Conservation (phyloP, 345 rosid genomes). For the Euclidium syriacum region DNA sequence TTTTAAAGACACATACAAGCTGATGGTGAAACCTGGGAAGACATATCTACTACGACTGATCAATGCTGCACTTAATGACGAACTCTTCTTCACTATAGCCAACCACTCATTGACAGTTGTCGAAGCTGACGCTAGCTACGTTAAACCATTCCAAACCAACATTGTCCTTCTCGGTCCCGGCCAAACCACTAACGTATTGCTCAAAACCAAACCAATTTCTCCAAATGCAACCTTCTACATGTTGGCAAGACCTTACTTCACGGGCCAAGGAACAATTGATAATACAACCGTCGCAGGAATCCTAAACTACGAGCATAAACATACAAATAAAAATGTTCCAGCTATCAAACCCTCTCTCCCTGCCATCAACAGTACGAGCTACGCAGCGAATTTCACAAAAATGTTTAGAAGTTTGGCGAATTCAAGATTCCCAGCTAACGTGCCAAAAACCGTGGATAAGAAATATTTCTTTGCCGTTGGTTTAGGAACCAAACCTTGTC, state of each 20-base stretch:
- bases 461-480: slow-evolving; percentile 55
- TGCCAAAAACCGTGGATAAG: slow-evolving; percentile 46
- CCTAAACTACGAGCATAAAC: slow-evolving; percentile 44
- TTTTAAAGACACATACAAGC: slow-evolving; percentile 54
- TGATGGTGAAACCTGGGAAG: slow-evolving; percentile 61
- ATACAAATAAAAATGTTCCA: slow-evolving; percentile 6
- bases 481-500: slow-evolving; percentile 57
- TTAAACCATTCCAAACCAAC: slow-evolving; percentile 64
- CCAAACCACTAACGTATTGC: slow-evolving; percentile 68
- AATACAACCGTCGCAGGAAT: slow-evolving; percentile 62
- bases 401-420: slow-evolving; percentile 52
- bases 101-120: slow-evolving; percentile 60
- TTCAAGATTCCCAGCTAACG: slow-evolving; percentile 48
- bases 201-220: slow-evolving; percentile 46
- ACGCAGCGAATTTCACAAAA: slow-evolving; percentile 40
- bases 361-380: slow-evolving; percentile 46
- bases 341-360: slow-evolving; percentile 50
- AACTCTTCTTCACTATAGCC: slow-evolving; percentile 72
- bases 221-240: slow-evolving; percentile 55
- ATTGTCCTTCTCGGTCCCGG: slow-evolving; percentile 49
- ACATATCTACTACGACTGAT: slow-evolving; percentile 64
- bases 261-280: slow-evolving; percentile 59
- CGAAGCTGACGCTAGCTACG: slow-evolving; percentile 71
- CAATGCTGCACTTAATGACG: slow-evolving; percentile 75
- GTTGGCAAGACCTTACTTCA: slow-evolving; percentile 67